These are phyloP conservation scores for Rhodotorula sp. DNA, from an alignment of 1,284 basidiomycete species.

Conservation along the genomic window DNA sequence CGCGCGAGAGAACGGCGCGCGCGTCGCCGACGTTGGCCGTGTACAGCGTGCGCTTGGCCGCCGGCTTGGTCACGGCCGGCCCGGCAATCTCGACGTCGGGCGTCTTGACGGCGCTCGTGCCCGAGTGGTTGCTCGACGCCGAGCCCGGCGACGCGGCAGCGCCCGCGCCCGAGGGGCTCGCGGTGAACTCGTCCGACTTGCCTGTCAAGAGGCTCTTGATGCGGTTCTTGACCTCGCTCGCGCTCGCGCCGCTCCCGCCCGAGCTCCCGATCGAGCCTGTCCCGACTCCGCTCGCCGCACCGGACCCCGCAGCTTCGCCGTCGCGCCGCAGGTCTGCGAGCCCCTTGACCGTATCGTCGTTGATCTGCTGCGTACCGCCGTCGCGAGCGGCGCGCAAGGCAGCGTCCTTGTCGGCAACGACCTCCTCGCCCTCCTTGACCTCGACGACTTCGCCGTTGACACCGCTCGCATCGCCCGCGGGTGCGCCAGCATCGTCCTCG, in stretches of 20 bases:
- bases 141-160: not conserved
- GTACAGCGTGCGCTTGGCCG: conserved; percentile 71
- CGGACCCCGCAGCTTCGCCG: not conserved
- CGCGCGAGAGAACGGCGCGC: conserved; percentile 75
- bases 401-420: conserved; percentile 6
- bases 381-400: not conserved
- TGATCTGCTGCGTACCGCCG: conserved; percentile 6
- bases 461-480: conserved; percentile 39
- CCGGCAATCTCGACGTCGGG: conserved; percentile 27
- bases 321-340: not conserved
- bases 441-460: conserved; percentile 22
- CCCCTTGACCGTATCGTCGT: not conserved
- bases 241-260: not conserved
- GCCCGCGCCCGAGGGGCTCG: not conserved
- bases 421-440: conserved; percentile 7
- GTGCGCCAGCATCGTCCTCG: conserved; percentile 64
- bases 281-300: not conserved
- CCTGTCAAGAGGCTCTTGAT: conserved; percentile 17
- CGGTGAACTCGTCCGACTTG: conserved; percentile 2
- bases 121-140: not conserved
- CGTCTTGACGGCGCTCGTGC: conserved; percentile 2
- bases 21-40: conserved; percentile 96
- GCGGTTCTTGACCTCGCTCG: conserved; percentile 11
- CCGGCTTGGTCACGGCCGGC: conserved; percentile 31
- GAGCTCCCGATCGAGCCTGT: not conserved